phyloP scores from a whole-genome alignment of 2,329 filamentous ascomycete genomes.

The Ceratocystis eucalypticola region DNA sequence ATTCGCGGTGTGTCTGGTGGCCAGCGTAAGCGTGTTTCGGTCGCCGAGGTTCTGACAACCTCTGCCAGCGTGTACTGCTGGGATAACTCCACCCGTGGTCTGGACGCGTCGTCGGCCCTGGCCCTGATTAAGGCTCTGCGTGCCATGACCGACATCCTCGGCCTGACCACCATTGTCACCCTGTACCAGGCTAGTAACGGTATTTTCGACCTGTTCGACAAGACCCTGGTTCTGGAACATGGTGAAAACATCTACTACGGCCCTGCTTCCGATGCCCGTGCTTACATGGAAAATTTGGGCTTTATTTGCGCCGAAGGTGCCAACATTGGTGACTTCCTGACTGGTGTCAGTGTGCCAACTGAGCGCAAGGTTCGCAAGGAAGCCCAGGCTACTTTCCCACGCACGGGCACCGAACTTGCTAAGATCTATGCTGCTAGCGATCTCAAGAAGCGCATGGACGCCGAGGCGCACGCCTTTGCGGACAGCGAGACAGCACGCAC shows the following conservation, averaged over 20 bases:
- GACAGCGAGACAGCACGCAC: conserved; percentile 34
- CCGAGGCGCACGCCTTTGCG: conserved; percentile 43
- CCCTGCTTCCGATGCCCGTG: conserved; percentile 42
- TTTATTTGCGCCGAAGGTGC: conserved; percentile 53
- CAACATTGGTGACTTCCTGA: conserved; percentile 59
- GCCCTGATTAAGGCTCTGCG: conserved; percentile 61
- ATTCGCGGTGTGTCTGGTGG: conserved; percentile 62
- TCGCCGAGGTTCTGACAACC: conserved; percentile 46
- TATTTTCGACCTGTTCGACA: conserved; percentile 52
- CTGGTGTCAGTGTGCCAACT: conserved; percentile 53
- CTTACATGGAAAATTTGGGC: conserved; percentile 54
- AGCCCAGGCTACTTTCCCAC: conserved; percentile 31
- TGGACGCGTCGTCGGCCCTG: conserved; percentile 62
- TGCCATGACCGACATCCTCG: conserved; percentile 52
- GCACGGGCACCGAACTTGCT: conserved; percentile 33
- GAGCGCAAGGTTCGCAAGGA: conserved; percentile 47
- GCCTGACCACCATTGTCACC: conserved; percentile 52
- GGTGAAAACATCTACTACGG: conserved; percentile 52
- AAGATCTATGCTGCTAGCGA: conserved; percentile 38
- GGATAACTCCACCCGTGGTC: conserved; percentile 61
- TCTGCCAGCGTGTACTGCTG: conserved; percentile 48
- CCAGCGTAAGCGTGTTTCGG: conserved; percentile 55
- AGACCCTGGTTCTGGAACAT: conserved; percentile 45
- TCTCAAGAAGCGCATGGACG: conserved; percentile 37
- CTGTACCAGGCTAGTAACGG: conserved; percentile 58